Conservation (phyloP, 805 yeast genomes). For the Candida sanyiensis region DNA sequence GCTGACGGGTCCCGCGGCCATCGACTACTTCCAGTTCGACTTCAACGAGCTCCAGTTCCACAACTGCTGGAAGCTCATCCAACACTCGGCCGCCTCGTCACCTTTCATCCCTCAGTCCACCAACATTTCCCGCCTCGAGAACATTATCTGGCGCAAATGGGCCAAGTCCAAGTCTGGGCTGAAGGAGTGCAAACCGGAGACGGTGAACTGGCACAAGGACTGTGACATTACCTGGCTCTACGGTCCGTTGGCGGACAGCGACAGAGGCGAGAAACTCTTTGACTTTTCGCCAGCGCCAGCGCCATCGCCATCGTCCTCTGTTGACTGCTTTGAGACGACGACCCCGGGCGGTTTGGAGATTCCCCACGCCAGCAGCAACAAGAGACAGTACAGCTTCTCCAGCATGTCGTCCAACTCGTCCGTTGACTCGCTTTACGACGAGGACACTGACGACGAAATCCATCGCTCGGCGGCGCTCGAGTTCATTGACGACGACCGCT, state of each 20-base stretch:
- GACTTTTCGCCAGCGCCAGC: constrained; percentile 9
- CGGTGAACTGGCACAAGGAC: constrained; percentile 91
- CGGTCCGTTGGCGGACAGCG: constrained; percentile 54
- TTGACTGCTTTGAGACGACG: too few species aligned
- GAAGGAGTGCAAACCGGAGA: constrained; percentile 66
- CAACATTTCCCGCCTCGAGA: constrained; percentile 51
- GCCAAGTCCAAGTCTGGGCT: constrained; percentile 65
- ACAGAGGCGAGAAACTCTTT: constrained; percentile 12
- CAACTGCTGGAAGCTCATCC: constrained; percentile 38
- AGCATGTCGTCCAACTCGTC: constrained; percentile 7
- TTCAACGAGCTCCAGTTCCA: constrained; percentile 32
- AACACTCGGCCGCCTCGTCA: constrained; percentile 25
- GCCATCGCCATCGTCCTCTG: neutral
- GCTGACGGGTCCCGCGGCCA: constrained; percentile 19
- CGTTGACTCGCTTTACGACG: neutral
- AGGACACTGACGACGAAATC: constrained; percentile 6
- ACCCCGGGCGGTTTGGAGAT: neutral
- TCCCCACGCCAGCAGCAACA: constrained; percentile 2
- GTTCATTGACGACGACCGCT: constrained; percentile 8
- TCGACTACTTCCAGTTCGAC: constrained; percentile 37
- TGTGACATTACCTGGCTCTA: constrained; percentile 93
- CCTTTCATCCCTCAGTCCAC: constrained; percentile 31
- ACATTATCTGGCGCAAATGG: constrained; percentile 96
- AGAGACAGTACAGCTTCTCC: constrained; percentile 11
- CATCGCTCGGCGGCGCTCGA: neutral